phyloP scores from a whole-genome alignment of 2,329 filamentous ascomycete genomes.

The Hirsutella rhossiliensis region DNA sequence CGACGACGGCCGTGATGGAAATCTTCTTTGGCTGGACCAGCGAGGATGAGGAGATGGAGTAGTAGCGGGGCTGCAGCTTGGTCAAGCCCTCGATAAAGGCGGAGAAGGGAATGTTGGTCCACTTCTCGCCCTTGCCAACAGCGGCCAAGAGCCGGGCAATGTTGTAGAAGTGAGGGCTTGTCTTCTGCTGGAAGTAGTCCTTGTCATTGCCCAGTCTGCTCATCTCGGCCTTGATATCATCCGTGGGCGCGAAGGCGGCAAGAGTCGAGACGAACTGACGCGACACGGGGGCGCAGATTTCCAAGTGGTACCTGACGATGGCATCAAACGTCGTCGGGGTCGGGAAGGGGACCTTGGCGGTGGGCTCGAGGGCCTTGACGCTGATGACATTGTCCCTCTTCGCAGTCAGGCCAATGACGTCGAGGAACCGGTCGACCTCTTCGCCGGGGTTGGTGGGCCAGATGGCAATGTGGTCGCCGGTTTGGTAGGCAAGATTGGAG shows the following conservation, averaged over 20 bases:
- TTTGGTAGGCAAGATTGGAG: slow-evolving; percentile 87
- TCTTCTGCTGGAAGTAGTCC: slow-evolving; percentile 85
- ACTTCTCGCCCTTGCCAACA: slow-evolving; percentile 61
- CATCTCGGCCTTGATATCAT: slow-evolving; percentile 77
- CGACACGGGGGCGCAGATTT: slow-evolving; percentile 89
- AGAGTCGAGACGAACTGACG: slow-evolving; percentile 87
- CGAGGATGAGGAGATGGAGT: slow-evolving; percentile 97
- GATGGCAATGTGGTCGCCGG: slow-evolving; percentile 91
- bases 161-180: slow-evolving; percentile 73
- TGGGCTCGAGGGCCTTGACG: slow-evolving; percentile 86
- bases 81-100: slow-evolving; percentile 85
- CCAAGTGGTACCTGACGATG: slow-evolving; percentile 88
- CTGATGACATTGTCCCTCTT: slow-evolving; percentile 76
- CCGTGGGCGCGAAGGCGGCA: slow-evolving; percentile 79
- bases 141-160: slow-evolving; percentile 73
- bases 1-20: slow-evolving; percentile 88
- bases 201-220: slow-evolving; percentile 82
- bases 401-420: slow-evolving; percentile 59
- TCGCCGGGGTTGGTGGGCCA: slow-evolving; percentile 94
- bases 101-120: slow-evolving; percentile 83
- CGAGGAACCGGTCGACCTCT: slow-evolving; percentile 83
- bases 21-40: slow-evolving; percentile 89
- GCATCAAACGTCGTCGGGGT: slow-evolving; percentile 95
- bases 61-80: slow-evolving; percentile 96
- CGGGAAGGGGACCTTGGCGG: slow-evolving; percentile 94